These are phyloP conservation scores for Claviceps pazoutovae DNA, from an alignment of 2,329 filamentous ascomycete species.

Conservation along the genomic window DNA sequence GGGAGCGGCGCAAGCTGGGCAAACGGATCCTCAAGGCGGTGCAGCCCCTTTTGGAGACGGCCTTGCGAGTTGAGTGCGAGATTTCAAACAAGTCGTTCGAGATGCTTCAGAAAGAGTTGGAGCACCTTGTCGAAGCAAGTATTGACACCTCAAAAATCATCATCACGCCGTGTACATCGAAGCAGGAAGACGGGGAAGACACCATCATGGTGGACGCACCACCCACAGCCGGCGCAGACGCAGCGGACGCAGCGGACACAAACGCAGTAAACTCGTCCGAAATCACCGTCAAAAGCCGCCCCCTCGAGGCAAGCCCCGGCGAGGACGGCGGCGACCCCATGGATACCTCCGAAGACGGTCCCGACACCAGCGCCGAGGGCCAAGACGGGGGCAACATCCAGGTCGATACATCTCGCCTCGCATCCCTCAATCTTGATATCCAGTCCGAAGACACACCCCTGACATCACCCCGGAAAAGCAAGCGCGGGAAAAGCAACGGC, in stretches of 20 bases:
- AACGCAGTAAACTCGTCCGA: conserved; percentile 24
- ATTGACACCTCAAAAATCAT: conserved; percentile 38
- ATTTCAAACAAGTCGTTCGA: conserved; percentile 58
- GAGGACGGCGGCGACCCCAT: conserved; percentile 20
- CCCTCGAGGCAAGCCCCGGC: conserved; percentile 5
- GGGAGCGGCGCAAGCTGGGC: conserved; percentile 70
- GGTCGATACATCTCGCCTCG: conserved; percentile 29
- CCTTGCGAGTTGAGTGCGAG: conserved; percentile 69
- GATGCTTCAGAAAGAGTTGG: conserved; percentile 57
- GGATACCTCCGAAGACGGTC: conserved; percentile 23
- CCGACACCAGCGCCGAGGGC: conserved; percentile 12
- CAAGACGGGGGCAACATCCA: conserved; percentile 29
- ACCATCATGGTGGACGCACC: conserved; percentile 38
- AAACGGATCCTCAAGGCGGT: conserved; percentile 80
- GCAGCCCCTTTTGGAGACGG: conserved; percentile 63
- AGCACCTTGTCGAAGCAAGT: conserved; percentile 56
- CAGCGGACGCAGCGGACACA: too few relatives aligned
- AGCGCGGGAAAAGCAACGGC: conserved; percentile 11
- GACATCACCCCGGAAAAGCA: conserved; percentile 12
- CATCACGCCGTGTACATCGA: conserved; percentile 21
- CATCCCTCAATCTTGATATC: conserved; percentile 14
- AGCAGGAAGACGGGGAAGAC: conserved; percentile 26
- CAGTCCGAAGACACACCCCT: conserved; percentile 5
- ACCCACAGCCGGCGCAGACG: too few relatives aligned
- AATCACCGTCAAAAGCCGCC: conserved; percentile 29